Evolutionary conservation across 352 stramenopile species (phyloP), one percentile per base, ranked within the genome.

Genomic region (Globisporangium abappressorium): DNA sequence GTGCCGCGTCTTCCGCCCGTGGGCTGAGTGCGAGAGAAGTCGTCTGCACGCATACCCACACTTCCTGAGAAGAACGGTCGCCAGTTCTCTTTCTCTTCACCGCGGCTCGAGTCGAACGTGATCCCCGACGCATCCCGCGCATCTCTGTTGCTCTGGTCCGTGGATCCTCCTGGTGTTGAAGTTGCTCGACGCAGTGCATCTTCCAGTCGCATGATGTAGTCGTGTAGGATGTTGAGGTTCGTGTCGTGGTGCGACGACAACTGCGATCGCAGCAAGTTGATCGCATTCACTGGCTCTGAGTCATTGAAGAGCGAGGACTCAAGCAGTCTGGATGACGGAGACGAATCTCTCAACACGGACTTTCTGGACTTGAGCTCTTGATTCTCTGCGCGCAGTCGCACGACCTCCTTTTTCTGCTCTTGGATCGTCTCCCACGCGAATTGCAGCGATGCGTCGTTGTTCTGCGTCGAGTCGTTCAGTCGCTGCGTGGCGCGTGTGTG

Each of bases 391-490:
- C 81, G 79, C 18, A 91, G 78, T 6, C 83, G 81, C 22, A 85
- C 76, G 9, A 91, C 81, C 60, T 91, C 78, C 57, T 84, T 78
- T 71, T 90, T 91, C 49, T 91, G 83, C 36, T 87, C 83, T 41
- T 90, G 76, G 46, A 91, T 90, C 28, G 83, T 91, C 34, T 91
- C 83, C 81, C 81, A 91, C 8, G 81, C 83, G 38, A 91, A 91
- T 65, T 91, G 83, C n/a, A 91, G 64, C 22, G 83, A 91, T 0
- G 83, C 76, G 24, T 91, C 83, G 20, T 80, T 82, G 57, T 74
- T 74, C 9, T 78, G 69, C 30, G 75, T 70, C 11, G 57, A 65
- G 30, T 76, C 64, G 53, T 69, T 71, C 57, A 71, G 49, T 0
- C 65, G 64, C 36, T 71, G 65, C 26, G 64, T 64, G 18, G 63